phyloP scores from a whole-genome alignment of 164 flowering plant genomes.

The Akebia trifoliata region DNA sequence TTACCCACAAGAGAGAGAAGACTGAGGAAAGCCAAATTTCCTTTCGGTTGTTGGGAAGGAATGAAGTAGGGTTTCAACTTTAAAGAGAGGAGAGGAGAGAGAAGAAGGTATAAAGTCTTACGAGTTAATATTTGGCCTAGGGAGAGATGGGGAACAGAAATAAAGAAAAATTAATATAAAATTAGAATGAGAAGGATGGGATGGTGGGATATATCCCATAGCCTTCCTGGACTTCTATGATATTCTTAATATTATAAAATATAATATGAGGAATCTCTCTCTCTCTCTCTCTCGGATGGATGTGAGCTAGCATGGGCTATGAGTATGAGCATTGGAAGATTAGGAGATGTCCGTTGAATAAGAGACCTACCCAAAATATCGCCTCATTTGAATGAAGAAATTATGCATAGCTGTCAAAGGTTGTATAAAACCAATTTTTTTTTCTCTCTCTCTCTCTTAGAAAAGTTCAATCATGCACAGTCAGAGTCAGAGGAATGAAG shows the following conservation, averaged over 20 bases:
- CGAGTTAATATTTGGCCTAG: no score
- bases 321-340: background rate
- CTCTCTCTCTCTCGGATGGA: background rate
- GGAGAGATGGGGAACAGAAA: conserved; percentile 25
- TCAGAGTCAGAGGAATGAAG: conserved; percentile 22
- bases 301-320: background rate
- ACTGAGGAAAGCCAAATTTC: no score
- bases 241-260: background rate
- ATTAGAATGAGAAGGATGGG: background rate
- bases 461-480: background rate
- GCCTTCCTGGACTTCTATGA: conserved; percentile 1
- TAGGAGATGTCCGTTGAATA: conserved; percentile 28
- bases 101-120: conserved; percentile 2
- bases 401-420: conserved; percentile 14
- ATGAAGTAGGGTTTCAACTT: no score
- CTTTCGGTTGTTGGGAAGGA: no score
- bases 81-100: conserved; percentile 13
- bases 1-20: no score
- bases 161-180: conserved; percentile 15
- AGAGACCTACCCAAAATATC: conserved; percentile 29
- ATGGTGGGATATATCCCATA: background rate
- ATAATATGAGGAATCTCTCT: background rate
- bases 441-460: background rate
- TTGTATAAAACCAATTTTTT: background rate
- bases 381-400: conserved; percentile 26